These are phyloP conservation scores for Psophocarpus tetragonolobus DNA, from an alignment of 306 rosid genomes.

Conservation along the genomic window DNA sequence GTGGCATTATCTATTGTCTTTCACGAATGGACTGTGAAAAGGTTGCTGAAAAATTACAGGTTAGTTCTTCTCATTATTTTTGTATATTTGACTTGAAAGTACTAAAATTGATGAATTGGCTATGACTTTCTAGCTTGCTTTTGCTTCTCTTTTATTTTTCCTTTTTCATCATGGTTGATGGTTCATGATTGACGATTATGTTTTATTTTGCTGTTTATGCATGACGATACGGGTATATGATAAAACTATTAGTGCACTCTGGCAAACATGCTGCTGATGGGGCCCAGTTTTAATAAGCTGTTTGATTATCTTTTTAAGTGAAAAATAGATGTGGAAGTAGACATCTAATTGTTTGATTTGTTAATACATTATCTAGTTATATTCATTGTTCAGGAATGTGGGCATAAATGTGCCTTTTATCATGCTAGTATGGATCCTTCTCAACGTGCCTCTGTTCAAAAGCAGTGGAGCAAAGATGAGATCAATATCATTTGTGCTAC, in stretches of 20 bases:
- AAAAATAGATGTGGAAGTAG: background rate
- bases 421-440: conserved; percentile 94
- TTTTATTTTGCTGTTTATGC: conserved; percentile 23
- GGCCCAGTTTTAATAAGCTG: conserved; percentile 12
- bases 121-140: conserved; percentile 23
- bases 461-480: conserved; percentile 99
- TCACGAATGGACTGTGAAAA: conserved; percentile 99
- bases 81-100: conserved; percentile 25
- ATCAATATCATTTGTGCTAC: conserved; percentile 93
- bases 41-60: conserved; percentile 91
- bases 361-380: conserved; percentile 34
- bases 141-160: background rate
- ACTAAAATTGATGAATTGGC: background rate
- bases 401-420: conserved; percentile 94
- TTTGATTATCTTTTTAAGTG: background rate
- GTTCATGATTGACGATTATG: conserved; percentile 12
- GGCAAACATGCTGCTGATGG: conserved; percentile 4
- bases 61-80: conserved; percentile 43
- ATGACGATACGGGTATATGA: background rate
- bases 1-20: conserved; percentile 96
- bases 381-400: conserved; percentile 70
- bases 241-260: conserved; percentile 15
- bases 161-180: conserved; percentile 14
- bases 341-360: conserved; percentile 5
- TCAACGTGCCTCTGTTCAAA: conserved; percentile 83